Evolutionary conservation across 352 stramenopile species (phyloP), one percentile per base, ranked within the genome.

Genomic region (Peronospora belbahrii): DNA sequence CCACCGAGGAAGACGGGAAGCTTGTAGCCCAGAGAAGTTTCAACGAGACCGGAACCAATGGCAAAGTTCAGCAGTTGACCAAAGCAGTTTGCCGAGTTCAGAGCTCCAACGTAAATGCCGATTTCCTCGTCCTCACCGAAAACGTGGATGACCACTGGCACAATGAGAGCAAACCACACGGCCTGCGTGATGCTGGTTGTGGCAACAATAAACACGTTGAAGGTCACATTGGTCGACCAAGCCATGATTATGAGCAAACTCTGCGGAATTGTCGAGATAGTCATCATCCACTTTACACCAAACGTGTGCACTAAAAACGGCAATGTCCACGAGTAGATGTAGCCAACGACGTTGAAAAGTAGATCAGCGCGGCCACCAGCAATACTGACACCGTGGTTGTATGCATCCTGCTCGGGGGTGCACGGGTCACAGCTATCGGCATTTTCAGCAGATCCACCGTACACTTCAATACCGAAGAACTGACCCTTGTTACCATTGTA

Each of bases 401-500:
- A 76, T 19, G 45, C 42, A 4, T 34, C 37, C 30, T 76, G 62
- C 14, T 48, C 52, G 18, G 48, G 39, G 13, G 45, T 48, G 48
- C 55, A 64, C 9, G 51, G 40, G 35, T 71, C 28, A 24, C 67
- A 77, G 18, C 36, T 48, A 31, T 74, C 65, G 11, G 65, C 65
- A 10, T 70, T 66, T 33, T 50, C 24, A 6, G 56, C 43, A 14
- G 34, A 44, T 18, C 72, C 72, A 18, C 37, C 41, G 19, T 62
- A 75, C 11, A 84, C 72, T 31, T 75, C 57, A 14, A 80, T 34
- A 9, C 72, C 72, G 40, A 81, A 79, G 50, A 80, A 82, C 41
- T 82, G 67, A 0, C 72, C 69, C 37, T 83, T 83, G 52, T 66
- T 72, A 34, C 67, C 62, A 46, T 80, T 82, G 64, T 84, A 84